Base-by-base conservation (phyloP, 148 eudicot species). In the Nyssa sinensis region DNA sequence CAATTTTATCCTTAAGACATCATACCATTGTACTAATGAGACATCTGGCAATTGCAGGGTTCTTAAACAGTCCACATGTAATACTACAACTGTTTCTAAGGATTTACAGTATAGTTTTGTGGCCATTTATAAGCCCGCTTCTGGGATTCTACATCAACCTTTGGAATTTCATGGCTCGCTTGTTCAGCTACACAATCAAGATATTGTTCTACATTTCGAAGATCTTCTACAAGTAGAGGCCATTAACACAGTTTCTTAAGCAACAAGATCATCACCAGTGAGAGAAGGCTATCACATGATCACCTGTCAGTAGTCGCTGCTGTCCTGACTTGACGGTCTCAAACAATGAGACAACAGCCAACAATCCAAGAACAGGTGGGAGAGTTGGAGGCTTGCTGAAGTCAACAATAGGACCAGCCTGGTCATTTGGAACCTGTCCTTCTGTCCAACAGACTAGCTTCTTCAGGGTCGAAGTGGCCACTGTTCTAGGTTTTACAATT, bases 371-470 rank as follows among this genome's bases (percentile, higher is more conserved):
- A 32, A 88, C 32, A 7, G 89, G 91, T 12, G 85, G 82, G 21
- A 84, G 67, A 2, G 88, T 87, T 4, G 94, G 94, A 1, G 94
- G 94, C 80, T 80, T 79, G 79, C 91, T 90, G 75, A 86, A 90
- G 63, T 89, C 85, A 66, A 75, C 88, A 32, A 88, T 78, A 5
- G 89, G 85, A 27, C 82, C 87, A 71, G 74, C 77, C 53, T 85
- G 68, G 28, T 84, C 88, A 68, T 79, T 84, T 25, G 62, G 60
- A 2, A 80, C 12, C 7, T 33, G 35, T 57, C 57, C 75, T 31
- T 51, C 75, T 60, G 74, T 74, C 66, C 81, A 70, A 65, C 68
- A 65, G 72, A 70, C 62, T 69, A 60, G 82, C 60, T 86, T 85
- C 75, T 75, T 87, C 0, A 83, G 88, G 47, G 79, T 81, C 68